Evolutionary conservation across 2,329 filamentous ascomycete species (phyloP), one percentile per base, ranked within the genome.

Genomic region (Chalaropsis ovoidea): DNA sequence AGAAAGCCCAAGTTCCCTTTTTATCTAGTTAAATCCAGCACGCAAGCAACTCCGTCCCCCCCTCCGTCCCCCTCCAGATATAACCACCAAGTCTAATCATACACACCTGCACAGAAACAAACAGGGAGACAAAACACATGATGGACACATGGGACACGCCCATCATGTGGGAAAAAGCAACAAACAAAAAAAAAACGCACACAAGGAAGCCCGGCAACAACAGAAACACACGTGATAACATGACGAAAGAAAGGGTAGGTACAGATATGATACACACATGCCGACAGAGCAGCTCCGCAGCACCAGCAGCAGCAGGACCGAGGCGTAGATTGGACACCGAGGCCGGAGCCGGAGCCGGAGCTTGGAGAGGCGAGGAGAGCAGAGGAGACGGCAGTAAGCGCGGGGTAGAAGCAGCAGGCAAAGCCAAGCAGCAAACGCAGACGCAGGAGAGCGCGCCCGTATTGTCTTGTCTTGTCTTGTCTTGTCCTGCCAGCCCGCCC

Each of bases 241-340:
- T 35, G 52, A 31, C 7, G 27, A 56, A 31, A 56, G 22, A 49
- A 19, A 49, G 22, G 54, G 49, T 68, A 64, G 47, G 39, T 64
- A 66, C 52, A 66, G 65, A 68, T 65, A 67, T 67, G 52, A 68
- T 68, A 65, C 58, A 67, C 67, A 68, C 67, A 67, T 67, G 65
- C 65, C 24, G 47, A 65, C 49, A 45, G 19, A 60, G 27, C 63
- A 17, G 35, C 45, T 41, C 5, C 17, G 6, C 39, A 15, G 24
- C 52, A 8, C 31, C 31, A 31, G 31, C 31, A n/a, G n/a, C n/a
- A n/a, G 19, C 47, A 49, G n/a, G n/a, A 47, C 45, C 45, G 22
- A 17, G 22, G 19, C 47, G 2, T 22, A 7, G 22, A 49, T 19
- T 49, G 22, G 47, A 24, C 17, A 6, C n/a, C 7, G 2, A 45